Evolutionary conservation across 192 early-diverging fungal species (phyloP), one percentile per base, ranked within the genome.

Genomic region (Diversispora eburnea): DNA sequence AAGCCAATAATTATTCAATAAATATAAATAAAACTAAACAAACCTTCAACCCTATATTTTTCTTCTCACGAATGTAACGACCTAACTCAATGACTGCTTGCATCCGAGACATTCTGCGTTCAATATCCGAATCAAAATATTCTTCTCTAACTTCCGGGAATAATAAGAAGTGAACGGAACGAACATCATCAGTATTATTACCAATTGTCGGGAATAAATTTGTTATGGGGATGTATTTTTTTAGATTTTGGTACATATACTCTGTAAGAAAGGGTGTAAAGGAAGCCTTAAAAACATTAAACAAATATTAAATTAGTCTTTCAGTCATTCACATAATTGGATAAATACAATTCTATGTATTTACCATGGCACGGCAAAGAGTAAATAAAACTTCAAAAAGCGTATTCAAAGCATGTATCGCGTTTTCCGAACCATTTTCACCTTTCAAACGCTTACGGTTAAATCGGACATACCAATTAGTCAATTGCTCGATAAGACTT

Each of bases 401-500:
- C 12, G 94, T 93, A 81, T 96, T 95, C 78, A 97, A 85, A n/a
- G 96, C 91, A 65, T 87, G 79, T 22, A 85, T 84, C 8, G 94
- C 88, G 67, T 98, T 96, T 65, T 92, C 94, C 5, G 87, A 68
- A 58, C 97, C 94, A 76, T 91, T 89, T 73, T 98, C 95, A 63
- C 96, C 96, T 87, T 99, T 99, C 77, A 99, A 81, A 67, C 97
- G 90, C 78, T 90, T 91, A 68, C 97, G 93, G 88, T 99, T 99
- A 86, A 97, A 96, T 60, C 96, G 91, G 69, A 99, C 88, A 81
- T 99, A 99, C 95, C 95, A 97, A 84, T 99, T 99, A 63, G 97
- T 99, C 67, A 99, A 86, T 49, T 91, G 84, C 80, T 99, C 97
- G 70, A 99, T 92, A 73, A 96, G 84, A 73, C 83, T 81, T 67